Percentiles rank a stretch among this genome's conserved stretches.
These are phyloP conservation scores for Mortierella sp. DNA, from an alignment of 371 early-diverging fungal genomes.

Conservation along the genomic window DNA sequence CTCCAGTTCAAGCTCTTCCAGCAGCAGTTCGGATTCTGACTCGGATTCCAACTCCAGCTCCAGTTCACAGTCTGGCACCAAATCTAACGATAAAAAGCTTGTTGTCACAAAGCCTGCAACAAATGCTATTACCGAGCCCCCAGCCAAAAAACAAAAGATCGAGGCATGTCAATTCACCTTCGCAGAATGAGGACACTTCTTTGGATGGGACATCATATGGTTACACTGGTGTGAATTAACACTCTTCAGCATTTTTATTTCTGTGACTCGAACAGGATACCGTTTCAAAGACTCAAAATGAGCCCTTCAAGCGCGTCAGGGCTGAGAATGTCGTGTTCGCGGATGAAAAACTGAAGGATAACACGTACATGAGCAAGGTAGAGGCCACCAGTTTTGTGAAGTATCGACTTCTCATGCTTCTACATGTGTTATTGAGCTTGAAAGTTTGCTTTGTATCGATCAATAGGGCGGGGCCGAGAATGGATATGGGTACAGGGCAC, in stretches of 20 bases:
- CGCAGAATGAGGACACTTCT: no score
- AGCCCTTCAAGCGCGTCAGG: constrained; percentile 85
- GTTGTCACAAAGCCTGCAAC: constrained; percentile 21
- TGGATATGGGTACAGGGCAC: constrained; percentile 94
- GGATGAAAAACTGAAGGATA: constrained; percentile 86
- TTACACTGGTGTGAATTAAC: no score
- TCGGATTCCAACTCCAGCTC: constrained; percentile 34
- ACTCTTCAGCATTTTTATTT: not conserved
- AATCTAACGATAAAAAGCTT: constrained; percentile 33
- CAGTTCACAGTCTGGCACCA: constrained; percentile 22
- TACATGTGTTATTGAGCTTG: no score
- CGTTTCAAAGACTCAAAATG: constrained; percentile 58
- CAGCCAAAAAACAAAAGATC: constrained; percentile 28
- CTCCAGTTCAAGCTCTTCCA: constrained; percentile 26
- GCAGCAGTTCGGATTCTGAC: constrained; percentile 22
- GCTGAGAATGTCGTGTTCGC: constrained; percentile 83
- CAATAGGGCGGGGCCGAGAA: constrained; percentile 65
- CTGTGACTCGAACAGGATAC: constrained; percentile 30
- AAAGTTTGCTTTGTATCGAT: no score
- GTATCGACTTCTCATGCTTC: no score
- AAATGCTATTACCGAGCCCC: constrained; percentile 15
- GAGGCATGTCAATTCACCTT: constrained; percentile 16
- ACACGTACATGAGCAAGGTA: constrained; percentile 77
- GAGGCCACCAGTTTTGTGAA: no score
- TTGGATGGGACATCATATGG: no score